phyloP scores from a whole-genome alignment of 2,329 filamentous ascomycete genomes.

The Paecilomyces sp. region DNA sequence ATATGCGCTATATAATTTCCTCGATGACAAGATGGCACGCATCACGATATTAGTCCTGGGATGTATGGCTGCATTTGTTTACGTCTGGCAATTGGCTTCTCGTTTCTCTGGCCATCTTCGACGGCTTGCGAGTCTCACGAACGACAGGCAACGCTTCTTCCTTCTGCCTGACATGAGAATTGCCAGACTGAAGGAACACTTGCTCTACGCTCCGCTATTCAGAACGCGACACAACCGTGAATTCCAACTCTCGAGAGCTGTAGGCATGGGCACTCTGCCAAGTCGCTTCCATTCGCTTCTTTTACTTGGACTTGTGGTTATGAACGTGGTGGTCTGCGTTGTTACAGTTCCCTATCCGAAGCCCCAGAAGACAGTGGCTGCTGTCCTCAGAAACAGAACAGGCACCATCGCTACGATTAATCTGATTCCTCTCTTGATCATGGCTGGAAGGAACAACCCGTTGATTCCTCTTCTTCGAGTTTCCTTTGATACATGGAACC shows the following conservation, averaged over 20 bases:
- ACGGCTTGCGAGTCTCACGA: slow-evolving; percentile 66
- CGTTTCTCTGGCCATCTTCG: slow-evolving; percentile 62
- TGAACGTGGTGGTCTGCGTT: slow-evolving; percentile 46
- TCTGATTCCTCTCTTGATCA: slow-evolving; percentile 77
- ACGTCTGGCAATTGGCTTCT: slow-evolving; percentile 59
- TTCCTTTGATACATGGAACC: slow-evolving; percentile 91
- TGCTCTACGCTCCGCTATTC: slow-evolving; percentile 45
- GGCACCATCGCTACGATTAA: slow-evolving; percentile 79
- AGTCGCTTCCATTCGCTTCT: slow-evolving; percentile 40
- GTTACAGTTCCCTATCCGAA: slow-evolving; percentile 35
- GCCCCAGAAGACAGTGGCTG: slow-evolving; percentile 23
- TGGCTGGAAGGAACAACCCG: slow-evolving; percentile 86
- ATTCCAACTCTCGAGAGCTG: slow-evolving; percentile 34
- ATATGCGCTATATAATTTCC: slow-evolving; percentile 18
- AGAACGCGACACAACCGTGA: slow-evolving; percentile 38
- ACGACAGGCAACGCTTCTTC: slow-evolving; percentile 75
- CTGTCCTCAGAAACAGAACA: slow-evolving; percentile 44
- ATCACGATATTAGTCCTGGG: slow-evolving; percentile 60
- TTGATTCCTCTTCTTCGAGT: slow-evolving; percentile 71
- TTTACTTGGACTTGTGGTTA: slow-evolving; percentile 31
- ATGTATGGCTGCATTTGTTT: slow-evolving; percentile 54
- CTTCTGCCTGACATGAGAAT: slow-evolving; percentile 49
- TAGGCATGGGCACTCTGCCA: slow-evolving; percentile 41
- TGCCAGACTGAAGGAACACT: slow-evolving; percentile 62
- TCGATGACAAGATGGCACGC: slow-evolving; percentile 51